These are phyloP conservation scores for Pseudogymnoascus sp. DNA, from an alignment of 2,329 filamentous ascomycete species.

Conservation along the genomic window DNA sequence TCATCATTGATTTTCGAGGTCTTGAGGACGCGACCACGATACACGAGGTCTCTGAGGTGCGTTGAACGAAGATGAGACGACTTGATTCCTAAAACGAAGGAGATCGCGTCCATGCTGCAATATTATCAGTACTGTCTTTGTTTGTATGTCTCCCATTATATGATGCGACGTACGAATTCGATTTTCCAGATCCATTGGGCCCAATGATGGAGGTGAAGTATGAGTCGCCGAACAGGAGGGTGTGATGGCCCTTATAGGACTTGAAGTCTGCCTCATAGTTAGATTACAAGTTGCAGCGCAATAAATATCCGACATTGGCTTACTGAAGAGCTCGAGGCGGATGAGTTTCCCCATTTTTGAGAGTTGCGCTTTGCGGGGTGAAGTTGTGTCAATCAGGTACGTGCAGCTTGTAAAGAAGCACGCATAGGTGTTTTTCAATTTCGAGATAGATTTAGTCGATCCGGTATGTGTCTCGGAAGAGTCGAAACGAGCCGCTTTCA, in stretches of 20 bases:
- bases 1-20: constrained; percentile 90
- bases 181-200: constrained; percentile 98
- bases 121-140: constrained; percentile 19
- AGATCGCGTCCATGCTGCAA: constrained; percentile 92
- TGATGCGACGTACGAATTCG: constrained; percentile 63
- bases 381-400: neutral
- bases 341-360: constrained; percentile 89
- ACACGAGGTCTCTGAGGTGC: constrained; percentile 89
- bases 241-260: constrained; percentile 96
- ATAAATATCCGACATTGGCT: constrained; percentile 28
- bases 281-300: constrained; percentile 12
- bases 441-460: neutral
- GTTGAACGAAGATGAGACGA: constrained; percentile 94
- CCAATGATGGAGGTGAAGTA: constrained; percentile 99
- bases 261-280: constrained; percentile 68
- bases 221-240: constrained; percentile 87
- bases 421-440: neutral
- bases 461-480: neutral
- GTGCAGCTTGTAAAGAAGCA: neutral
- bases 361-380: constrained; percentile 19
- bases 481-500: neutral
- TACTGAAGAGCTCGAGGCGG: constrained; percentile 88
- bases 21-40: constrained; percentile 86
- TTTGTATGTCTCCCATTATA: neutral
- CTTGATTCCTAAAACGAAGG: constrained; percentile 96